Base-by-base conservation (phyloP, 2,329 filamentous ascomycete species). In the Bipolaris oryzae region DNA sequence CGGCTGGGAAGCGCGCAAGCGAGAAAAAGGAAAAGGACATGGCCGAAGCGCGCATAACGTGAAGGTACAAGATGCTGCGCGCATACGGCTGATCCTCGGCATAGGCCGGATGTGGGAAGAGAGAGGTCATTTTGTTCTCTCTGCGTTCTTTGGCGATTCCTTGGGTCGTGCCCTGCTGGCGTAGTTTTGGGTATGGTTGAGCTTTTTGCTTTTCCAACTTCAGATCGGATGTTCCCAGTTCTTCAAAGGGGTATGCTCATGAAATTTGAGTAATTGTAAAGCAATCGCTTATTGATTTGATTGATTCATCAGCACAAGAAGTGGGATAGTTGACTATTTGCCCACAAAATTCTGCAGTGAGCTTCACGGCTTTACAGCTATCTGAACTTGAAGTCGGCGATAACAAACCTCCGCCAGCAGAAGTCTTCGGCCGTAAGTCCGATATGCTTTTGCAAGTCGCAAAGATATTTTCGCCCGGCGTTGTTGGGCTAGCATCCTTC, bases 71-170 rank as follows among this genome's bases (percentile, higher is more conserved):
- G 64, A 89, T 85, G 3, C 81, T 77, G 58, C 76, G 77, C 7
- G 81, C 67, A 57, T 81, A 76, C 31, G 82, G 81, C 63, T 89
- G 87, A 70, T 89, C 87, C 76, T 89, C 87, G 28, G 85, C 85
- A 71, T 86, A 86, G 48, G 78, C 60, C 4, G 84, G 55, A 66
- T 85, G 84, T 5, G 84, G 84, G 71, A 77, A 79, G 70, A 82
- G 80, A 55, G 81, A 81, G 3, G 83, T 85, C 84, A 87, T 86
- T 21, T 53, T 53, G 43, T 3, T 23, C 35, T 52, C 21, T 46
- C 7, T 31, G 18, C 23, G 37, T 10, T 21, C 23, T 1, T 20
- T 42, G 13, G 2, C 3, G 25, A 13, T 33, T 34, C 10, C 16
- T 11, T 16, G 5, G 4, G 3, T 34, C 7, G 25, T 5, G 18